Conservation (phyloP, 805 yeast genomes). For the Starmerella floricola region DNA sequence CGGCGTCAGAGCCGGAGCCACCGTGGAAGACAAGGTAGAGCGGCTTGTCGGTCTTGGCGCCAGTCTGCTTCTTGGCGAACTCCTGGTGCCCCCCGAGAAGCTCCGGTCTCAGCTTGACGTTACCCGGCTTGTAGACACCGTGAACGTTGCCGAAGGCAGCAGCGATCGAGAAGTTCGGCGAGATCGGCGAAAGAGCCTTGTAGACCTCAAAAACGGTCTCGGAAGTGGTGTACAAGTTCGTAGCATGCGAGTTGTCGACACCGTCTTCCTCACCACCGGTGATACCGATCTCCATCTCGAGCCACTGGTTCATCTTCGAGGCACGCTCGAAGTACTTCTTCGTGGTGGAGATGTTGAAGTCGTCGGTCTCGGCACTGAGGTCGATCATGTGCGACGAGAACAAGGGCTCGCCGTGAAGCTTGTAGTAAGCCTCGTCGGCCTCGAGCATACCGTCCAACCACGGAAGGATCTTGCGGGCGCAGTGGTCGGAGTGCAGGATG, state of each 20-base stretch:
- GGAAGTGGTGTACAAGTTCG: conserved; percentile 82
- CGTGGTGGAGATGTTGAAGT: conserved; percentile 88
- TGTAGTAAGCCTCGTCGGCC: conserved; percentile 90
- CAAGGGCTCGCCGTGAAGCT: conserved; percentile 79
- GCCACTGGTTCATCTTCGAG: conserved; percentile 90
- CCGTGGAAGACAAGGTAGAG: conserved; percentile 99
- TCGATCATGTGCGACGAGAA: conserved; percentile 99
- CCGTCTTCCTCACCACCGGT: conserved; percentile 99
- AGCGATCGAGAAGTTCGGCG: conserved; percentile 97
- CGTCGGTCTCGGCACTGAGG: conserved; percentile 91
- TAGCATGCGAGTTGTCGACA: conserved; percentile 95
- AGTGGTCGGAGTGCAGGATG: conserved; percentile 93
- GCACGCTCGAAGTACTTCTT: conserved; percentile 89
- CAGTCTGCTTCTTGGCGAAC: conserved; percentile 61
- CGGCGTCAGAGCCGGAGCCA: conserved; percentile 95
- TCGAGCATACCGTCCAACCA: conserved; percentile 98
- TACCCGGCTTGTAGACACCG: conserved; percentile 99
- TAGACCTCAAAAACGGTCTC: conserved; percentile 87
- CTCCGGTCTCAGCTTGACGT: conserved; percentile 83
- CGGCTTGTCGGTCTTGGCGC: conserved; percentile 48
- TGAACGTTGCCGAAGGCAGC: conserved; percentile 99
- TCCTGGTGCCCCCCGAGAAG: conserved; percentile 92
- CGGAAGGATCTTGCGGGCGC: conserved; percentile 94
- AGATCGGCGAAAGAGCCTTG: conserved; percentile 78
- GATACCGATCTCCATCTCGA: conserved; percentile 99